These are phyloP conservation scores for Scytalidium lignicola DNA, from an alignment of 2,329 filamentous ascomycete species.

Conservation along the genomic window DNA sequence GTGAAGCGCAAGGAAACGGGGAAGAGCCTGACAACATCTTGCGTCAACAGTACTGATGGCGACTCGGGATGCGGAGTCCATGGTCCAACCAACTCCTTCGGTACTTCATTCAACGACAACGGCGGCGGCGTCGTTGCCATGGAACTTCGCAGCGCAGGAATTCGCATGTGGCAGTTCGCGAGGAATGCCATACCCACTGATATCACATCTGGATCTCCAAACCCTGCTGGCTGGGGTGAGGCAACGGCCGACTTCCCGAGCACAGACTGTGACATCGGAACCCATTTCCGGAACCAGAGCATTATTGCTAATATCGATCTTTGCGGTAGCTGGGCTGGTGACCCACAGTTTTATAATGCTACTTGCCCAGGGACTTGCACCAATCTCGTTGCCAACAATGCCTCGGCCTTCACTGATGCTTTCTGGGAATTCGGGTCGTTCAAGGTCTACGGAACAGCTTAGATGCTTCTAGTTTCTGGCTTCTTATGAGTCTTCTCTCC, in stretches of 20 bases:
- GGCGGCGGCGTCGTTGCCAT: conserved; percentile 45
- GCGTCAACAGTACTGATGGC: conserved; percentile 33
- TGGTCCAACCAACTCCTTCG: conserved; percentile 41
- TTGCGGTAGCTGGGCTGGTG: conserved; percentile 84
- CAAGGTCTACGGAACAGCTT: conserved; percentile 15
- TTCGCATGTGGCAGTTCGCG: conserved; percentile 48
- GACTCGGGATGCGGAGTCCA: conserved; percentile 37
- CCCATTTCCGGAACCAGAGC: conserved; percentile 66
- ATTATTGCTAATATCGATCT: conserved; percentile 81
- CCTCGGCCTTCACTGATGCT: conserved; percentile 21
- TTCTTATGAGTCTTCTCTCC: too few species aligned
- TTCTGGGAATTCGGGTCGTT: conserved; percentile 27
- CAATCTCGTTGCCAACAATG: conserved; percentile 24
- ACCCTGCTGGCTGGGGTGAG: conserved; percentile 38
- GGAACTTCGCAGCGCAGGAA: conserved; percentile 38
- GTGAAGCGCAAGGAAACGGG: conserved; percentile 43
- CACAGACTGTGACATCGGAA: conserved; percentile 61
- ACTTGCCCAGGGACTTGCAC: conserved; percentile 21
- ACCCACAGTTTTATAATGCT: conserved; percentile 24
- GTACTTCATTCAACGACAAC: conserved; percentile 45
- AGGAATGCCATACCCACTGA: conserved; percentile 39
- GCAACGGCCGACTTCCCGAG: conserved; percentile 43
- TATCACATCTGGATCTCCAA: conserved; percentile 35
- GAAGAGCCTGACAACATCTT: conserved; percentile 39
- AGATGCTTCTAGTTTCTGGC: not conserved